Percentiles rank a stretch among this genome's conserved stretches.
Conservation (phyloP, 345 rosid species). For the Carallia brachiata region DNA sequence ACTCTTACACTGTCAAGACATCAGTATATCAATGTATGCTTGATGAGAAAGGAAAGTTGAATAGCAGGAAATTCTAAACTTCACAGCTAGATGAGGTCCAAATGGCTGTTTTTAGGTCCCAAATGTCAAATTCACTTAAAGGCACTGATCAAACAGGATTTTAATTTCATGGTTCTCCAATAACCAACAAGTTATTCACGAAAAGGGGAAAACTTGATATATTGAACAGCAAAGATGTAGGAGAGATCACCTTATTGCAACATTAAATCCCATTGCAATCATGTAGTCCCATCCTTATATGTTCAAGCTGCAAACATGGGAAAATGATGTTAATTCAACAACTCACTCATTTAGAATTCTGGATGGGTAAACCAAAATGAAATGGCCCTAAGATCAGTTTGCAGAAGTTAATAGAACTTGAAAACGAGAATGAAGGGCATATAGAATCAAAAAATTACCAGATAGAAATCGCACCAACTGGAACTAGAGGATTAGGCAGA, state of each 20-base stretch:
- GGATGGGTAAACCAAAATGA: too few relatives aligned
- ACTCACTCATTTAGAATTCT: too few relatives aligned
- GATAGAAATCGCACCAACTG: conserved; percentile 85
- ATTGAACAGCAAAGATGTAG: background rate
- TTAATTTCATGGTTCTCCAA: background rate
- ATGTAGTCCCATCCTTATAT: conserved; percentile 85
- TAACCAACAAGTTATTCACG: too few relatives aligned
- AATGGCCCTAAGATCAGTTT: too few relatives aligned
- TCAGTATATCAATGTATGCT: background rate
- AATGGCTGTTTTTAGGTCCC: too few relatives aligned
- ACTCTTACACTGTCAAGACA: conserved; percentile 65
- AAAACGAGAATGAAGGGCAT: too few relatives aligned
- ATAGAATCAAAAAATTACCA: conserved; percentile 45
- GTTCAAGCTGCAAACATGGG: conserved; percentile 62
- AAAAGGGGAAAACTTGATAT: background rate
- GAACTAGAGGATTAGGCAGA: conserved; percentile 64
- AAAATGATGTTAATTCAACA: background rate
- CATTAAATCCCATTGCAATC: conserved; percentile 91
- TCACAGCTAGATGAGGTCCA: too few relatives aligned
- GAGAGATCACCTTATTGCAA: conserved; percentile 68
- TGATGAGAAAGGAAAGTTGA: background rate
- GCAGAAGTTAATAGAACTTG: too few relatives aligned
- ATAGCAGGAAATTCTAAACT: too few relatives aligned
- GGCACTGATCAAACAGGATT: too few relatives aligned
- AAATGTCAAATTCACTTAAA: too few relatives aligned